Evolutionary conservation across 78 protist genomes (phyloP).

Genomic region (Dictyostelium citrinum): DNA sequence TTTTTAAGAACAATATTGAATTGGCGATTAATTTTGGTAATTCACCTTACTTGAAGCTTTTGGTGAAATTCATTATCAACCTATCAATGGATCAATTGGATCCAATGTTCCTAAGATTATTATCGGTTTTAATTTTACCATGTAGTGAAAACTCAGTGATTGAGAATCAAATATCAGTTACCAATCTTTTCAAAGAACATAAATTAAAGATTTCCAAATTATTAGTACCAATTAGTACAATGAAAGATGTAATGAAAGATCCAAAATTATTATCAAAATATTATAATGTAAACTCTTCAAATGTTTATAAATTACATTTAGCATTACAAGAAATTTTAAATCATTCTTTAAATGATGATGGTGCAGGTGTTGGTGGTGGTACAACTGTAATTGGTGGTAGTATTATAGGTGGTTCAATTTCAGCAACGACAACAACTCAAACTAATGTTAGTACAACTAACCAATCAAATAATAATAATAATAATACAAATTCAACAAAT

Average conservation of each 20-base stretch:
- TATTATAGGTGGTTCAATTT: neutral
- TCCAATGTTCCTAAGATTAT: constrained; percentile 35
- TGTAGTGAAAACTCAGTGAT: constrained; percentile 27
- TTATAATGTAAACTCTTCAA: neutral
- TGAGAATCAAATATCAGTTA: constrained; percentile 47
- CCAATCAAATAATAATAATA: neutral
- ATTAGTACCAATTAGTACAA: neutral
- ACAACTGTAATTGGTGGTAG: neutral
- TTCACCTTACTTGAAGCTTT: constrained; percentile 41
- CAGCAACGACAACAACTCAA: neutral
- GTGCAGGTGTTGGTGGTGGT: neutral
- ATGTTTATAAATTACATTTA: constrained; percentile 21
- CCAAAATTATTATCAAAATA: constrained; percentile 26
- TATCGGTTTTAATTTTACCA: constrained; percentile 36
- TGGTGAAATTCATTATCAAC: constrained; percentile 35
- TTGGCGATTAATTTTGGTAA: constrained; percentile 30
- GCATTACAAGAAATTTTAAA: constrained; percentile 19
- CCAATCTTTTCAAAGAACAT: constrained; percentile 48
- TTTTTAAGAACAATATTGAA: constrained; percentile 41
- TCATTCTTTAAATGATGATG: constrained; percentile 4
- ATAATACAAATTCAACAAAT: neutral
- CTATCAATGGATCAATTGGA: constrained; percentile 5
- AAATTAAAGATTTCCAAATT: neutral
- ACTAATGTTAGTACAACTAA: neutral
- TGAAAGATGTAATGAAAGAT: constrained; percentile 38